Percentiles rank a stretch among this genome's conserved stretches.
Evolutionary conservation across 2,329 filamentous ascomycete species (phyloP).

Genomic region (Clonostachys rhizophaga): DNA sequence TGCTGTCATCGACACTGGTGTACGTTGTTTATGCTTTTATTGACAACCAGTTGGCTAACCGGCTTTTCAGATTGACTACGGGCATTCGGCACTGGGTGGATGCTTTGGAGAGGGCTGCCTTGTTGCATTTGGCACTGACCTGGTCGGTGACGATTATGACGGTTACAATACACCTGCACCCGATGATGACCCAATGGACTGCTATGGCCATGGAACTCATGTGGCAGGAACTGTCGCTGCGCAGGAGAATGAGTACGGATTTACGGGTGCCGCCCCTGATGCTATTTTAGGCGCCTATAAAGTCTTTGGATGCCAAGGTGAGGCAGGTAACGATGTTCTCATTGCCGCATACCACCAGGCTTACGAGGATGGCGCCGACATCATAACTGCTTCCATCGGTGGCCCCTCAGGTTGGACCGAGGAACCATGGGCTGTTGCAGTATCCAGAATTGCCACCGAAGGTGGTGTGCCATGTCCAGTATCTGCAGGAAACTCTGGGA

Average conservation of each 20-base stretch:
- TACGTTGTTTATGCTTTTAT: slow-evolving; percentile 21
- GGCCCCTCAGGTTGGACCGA: slow-evolving; percentile 45
- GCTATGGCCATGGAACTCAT: slow-evolving; percentile 54
- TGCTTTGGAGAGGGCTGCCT: slow-evolving; percentile 57
- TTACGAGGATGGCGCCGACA: slow-evolving; percentile 53
- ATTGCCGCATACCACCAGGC: slow-evolving; percentile 56
- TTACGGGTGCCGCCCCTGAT: slow-evolving; percentile 52
- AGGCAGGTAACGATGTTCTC: slow-evolving; percentile 48
- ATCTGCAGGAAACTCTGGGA: slow-evolving; percentile 47
- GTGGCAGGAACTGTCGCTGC: slow-evolving; percentile 60
- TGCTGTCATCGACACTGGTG: slow-evolving; percentile 48
- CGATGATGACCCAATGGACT: slow-evolving; percentile 49
- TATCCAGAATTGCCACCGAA: slow-evolving; percentile 43
- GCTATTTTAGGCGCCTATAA: slow-evolving; percentile 52
- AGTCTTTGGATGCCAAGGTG: slow-evolving; percentile 50
- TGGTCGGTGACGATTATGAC: slow-evolving; percentile 50
- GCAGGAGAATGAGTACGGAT: slow-evolving; percentile 44
- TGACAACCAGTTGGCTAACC: neutral
- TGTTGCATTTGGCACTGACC: slow-evolving; percentile 51
- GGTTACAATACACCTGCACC: slow-evolving; percentile 32
- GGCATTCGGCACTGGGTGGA: slow-evolving; percentile 58
- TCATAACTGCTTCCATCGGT: slow-evolving; percentile 53
- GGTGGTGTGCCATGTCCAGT: slow-evolving; percentile 47
- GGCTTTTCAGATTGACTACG: slow-evolving; percentile 48
- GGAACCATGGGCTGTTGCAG: slow-evolving; percentile 42